phyloP scores from a whole-genome alignment of 1,284 basidiomycete species.

The Trametes polyzona region DNA sequence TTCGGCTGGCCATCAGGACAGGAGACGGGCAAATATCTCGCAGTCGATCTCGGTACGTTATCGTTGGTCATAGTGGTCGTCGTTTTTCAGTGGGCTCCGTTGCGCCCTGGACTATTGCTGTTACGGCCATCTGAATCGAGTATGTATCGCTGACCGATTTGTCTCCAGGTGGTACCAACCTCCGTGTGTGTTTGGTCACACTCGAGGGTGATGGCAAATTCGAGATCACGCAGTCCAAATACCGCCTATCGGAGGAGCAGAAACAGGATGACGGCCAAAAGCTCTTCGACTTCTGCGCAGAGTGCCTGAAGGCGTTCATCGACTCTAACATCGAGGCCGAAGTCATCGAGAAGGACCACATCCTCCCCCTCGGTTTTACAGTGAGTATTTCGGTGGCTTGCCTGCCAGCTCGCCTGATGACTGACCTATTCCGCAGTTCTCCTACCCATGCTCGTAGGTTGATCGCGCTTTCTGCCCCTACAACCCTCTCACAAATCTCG shows the following conservation, averaged over 20 bases:
- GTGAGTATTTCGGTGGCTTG: constrained; percentile 51
- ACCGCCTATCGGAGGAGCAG: constrained; percentile 96
- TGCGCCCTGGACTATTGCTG: too few species aligned
- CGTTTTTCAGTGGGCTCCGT: not conserved
- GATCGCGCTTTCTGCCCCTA: too few species aligned
- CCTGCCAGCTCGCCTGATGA: not conserved
- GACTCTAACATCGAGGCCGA: constrained; percentile 73
- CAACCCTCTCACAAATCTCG: constrained; percentile 4
- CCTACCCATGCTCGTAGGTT: constrained; percentile 87
- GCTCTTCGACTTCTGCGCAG: constrained; percentile 97
- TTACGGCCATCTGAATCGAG: too few species aligned
- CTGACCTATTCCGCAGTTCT: constrained; percentile 63
- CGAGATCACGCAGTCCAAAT: constrained; percentile 97
- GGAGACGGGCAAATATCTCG: constrained; percentile 90
- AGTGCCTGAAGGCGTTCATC: constrained; percentile 91
- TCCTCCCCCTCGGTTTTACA: constrained; percentile 91
- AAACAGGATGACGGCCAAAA: constrained; percentile 97
- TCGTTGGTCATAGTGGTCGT: not conserved
- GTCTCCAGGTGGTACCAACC: constrained; percentile 83
- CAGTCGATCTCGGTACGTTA: constrained; percentile 86
- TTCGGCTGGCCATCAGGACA: constrained; percentile 95
- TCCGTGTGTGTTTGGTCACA: constrained; percentile 96
- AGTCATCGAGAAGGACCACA: constrained; percentile 68
- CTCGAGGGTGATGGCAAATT: constrained; percentile 93
- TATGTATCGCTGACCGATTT: not conserved